Conservation (phyloP, 2,329 filamentous ascomycete species). For the Akanthomyces dipterigenus region DNA sequence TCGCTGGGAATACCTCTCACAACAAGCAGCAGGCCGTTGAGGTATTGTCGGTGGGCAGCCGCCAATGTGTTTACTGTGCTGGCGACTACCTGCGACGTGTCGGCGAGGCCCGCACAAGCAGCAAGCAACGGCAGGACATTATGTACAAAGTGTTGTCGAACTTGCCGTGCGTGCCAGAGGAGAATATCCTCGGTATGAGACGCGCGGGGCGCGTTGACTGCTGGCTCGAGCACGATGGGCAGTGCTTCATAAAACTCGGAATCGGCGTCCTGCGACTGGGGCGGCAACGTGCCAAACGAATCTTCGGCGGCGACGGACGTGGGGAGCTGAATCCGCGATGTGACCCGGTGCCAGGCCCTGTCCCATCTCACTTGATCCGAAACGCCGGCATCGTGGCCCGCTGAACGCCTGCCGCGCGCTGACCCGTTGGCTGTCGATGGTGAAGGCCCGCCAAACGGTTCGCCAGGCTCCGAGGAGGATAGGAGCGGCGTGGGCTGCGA, state of each 20-base stretch:
- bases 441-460: slow-evolving; percentile 39
- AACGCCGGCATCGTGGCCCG: slow-evolving; percentile 10
- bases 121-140: slow-evolving; percentile 51
- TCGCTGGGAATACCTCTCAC: slow-evolving; percentile 38
- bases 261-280: slow-evolving; percentile 37
- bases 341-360: slow-evolving; percentile 56
- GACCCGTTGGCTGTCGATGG: slow-evolving; percentile 14
- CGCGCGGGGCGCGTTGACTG: slow-evolving; percentile 39
- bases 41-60: slow-evolving; percentile 51
- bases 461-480: slow-evolving; percentile 34
- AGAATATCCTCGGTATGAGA: slow-evolving; percentile 49
- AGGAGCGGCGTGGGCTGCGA: slow-evolving; percentile 42
- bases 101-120: slow-evolving; percentile 36
- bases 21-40: slow-evolving; percentile 47
- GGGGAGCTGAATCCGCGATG: slow-evolving; percentile 49
- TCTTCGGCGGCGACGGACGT: slow-evolving; percentile 48
- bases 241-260: slow-evolving; percentile 45
- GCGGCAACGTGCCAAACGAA: slow-evolving; percentile 42
- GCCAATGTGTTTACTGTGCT: slow-evolving; percentile 52
- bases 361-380: slow-evolving; percentile 53
- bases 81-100: slow-evolving; percentile 41
- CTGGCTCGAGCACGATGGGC: slow-evolving; percentile 44
- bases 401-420: slow-evolving; percentile 16
- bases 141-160: slow-evolving; percentile 52
- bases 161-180: slow-evolving; percentile 55